Conservation (phyloP, 371 early-diverging fungal species). For the Mortierella sp. region DNA sequence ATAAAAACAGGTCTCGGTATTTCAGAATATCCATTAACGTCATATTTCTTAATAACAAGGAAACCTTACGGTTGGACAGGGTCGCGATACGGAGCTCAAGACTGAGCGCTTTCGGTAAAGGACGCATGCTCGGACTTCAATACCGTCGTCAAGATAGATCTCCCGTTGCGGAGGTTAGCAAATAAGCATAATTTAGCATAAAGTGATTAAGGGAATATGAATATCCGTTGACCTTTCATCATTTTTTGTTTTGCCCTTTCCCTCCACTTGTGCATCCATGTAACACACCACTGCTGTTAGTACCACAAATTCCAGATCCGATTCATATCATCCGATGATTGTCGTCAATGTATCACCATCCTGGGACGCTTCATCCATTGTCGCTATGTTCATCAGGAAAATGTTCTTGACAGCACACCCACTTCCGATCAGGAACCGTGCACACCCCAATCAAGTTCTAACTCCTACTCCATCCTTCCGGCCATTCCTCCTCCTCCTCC, state of each 20-base stretch:
- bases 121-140: slow-evolving; percentile 13
- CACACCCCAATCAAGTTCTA: too few species aligned
- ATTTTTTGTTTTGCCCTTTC: too few species aligned
- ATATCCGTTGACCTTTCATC: too few species aligned
- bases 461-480: too few species aligned
- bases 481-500: too few species aligned
- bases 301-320: slow-evolving; percentile 31
- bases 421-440: too few species aligned
- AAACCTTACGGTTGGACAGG: not conserved
- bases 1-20: not conserved
- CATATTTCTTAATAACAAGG: not conserved
- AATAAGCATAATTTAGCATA: not conserved
- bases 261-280: too few species aligned
- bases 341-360: slow-evolving; percentile 25
- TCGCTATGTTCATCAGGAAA: not conserved
- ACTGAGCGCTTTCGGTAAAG: slow-evolving; percentile 18
- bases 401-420: not conserved
- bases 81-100: not conserved
- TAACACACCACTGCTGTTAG: not conserved
- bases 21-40: not conserved
- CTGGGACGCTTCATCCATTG: slow-evolving; percentile 18
- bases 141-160: not conserved
- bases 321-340: slow-evolving; percentile 16
- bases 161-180: not conserved
- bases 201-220: not conserved